A percentile compares a stretch with the other conserved stretches of the same genome.
Conservation (phyloP, 2,329 filamentous ascomycete species). For the Fusarium tuaranense region DNA sequence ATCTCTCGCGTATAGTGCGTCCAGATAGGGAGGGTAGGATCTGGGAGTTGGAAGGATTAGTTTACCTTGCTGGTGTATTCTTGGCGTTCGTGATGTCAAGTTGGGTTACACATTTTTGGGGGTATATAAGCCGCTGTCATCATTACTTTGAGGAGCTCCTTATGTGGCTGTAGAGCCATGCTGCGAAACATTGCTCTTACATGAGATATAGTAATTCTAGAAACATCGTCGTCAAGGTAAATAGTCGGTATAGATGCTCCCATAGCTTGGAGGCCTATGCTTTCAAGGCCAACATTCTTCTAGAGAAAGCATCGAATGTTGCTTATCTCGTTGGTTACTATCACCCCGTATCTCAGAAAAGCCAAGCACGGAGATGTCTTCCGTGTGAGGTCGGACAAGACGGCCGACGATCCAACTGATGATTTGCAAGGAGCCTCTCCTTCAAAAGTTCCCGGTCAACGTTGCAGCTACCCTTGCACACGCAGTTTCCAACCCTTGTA, state of each 20-base stretch:
- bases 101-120: not conserved
- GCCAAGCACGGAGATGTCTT: conserved; percentile 24
- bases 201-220: not conserved
- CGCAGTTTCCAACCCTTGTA: not conserved
- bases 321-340: conserved; percentile 18
- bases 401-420: conserved; percentile 19
- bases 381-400: conserved; percentile 3
- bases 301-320: not conserved
- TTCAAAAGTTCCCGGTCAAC: conserved; percentile 30
- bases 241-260: not conserved
- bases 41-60: not conserved
- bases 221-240: not conserved
- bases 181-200: not conserved
- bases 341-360: not conserved
- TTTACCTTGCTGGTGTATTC: not conserved
- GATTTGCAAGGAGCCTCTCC: not conserved
- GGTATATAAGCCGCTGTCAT: not conserved
- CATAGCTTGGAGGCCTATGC: not conserved
- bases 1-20: not conserved
- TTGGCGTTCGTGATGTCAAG: not conserved
- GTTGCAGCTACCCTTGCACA: conserved; percentile 11
- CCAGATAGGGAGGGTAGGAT: not conserved
- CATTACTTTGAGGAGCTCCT: not conserved
- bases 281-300: not conserved
- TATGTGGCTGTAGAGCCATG: not conserved